Evolutionary conservation across 2,329 filamentous ascomycete species (phyloP), one percentile per base, ranked within the genome.

Genomic region (Pyrenochaeta sp.): DNA sequence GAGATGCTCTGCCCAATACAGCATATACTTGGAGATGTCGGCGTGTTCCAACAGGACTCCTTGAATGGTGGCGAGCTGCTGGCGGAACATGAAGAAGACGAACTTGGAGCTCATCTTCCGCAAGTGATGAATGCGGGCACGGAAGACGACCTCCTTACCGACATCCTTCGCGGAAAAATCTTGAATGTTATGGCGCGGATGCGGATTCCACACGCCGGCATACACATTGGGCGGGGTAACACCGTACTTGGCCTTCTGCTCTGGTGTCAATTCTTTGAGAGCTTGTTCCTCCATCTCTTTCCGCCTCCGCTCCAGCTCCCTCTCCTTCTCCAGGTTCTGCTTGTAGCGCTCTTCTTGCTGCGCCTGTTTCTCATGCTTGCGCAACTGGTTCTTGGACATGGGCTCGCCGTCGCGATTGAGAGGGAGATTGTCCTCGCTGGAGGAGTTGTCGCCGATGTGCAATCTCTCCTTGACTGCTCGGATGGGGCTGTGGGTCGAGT

Each of bases 1-100:
- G 45, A 97, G 82, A 73, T 92, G 91, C 78, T 96, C 91, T 2
- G 91, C 91, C 91, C 92, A 96, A 72, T 91, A 89, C 28, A 97
- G 84, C 84, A 97, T 94, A 68, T 90, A 85, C 56, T 88, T 84
- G 1, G 90, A 90, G 10, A 91, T 84, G 47, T 82, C 81, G 6
- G 87, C 85, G 64, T 88, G 81, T 64, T 85, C 81, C 59, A 87
- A 82, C 40, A 97, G 81, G 2, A 97, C 91, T 61, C 92, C 93
- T 77, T 97, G 93, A 50, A 97, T 87, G 25, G 92, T 95, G 64
- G 86, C 84, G 12, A 91, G 88, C 78, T 93, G 90, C 78, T 97
- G 92, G 54, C 93, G 89, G 72, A 97, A 90, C 57, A 96, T 86
- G 43, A 97, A 81, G 77, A 97, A 97, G 69, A 92, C 91, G 34